Evolutionary conservation across 148 eudicot genomes (phyloP).

Genomic region (Rhododendron molle): DNA sequence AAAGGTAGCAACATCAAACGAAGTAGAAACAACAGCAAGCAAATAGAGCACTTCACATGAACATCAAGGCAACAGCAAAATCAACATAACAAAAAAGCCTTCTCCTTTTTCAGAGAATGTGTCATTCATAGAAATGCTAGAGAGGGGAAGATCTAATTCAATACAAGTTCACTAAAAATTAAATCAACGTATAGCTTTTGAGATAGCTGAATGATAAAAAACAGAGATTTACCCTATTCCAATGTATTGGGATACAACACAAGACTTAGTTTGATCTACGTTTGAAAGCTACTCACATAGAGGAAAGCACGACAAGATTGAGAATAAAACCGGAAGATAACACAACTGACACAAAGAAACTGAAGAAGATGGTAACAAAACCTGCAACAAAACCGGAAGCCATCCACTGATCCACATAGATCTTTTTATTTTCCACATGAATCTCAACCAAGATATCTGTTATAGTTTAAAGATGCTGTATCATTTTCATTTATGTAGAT

Average conservation of each 20-base stretch:
- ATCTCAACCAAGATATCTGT: neutral
- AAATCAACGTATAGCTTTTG: too few species aligned
- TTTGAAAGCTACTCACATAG: neutral
- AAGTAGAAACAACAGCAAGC: too few species aligned
- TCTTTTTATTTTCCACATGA: neutral
- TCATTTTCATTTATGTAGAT: neutral
- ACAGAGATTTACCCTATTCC: neutral
- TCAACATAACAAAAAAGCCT: too few species aligned
- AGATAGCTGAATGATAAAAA: too few species aligned
- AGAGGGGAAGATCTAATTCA: too few species aligned
- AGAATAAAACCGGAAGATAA: neutral
- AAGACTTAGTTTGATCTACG: neutral
- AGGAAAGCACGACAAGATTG: neutral
- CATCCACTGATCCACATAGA: neutral
- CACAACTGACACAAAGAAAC: neutral
- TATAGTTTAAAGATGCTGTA: neutral
- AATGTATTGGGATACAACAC: neutral
- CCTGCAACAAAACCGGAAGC: neutral
- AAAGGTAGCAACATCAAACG: too few species aligned
- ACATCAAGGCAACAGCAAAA: too few species aligned
- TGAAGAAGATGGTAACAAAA: neutral
- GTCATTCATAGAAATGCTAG: too few species aligned
- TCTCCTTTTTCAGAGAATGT: too few species aligned
- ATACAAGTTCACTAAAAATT: too few species aligned
- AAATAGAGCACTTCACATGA: too few species aligned